A percentile compares a stretch with the other conserved stretches of the same genome.
These are phyloP conservation scores for Naganishia antarctica DNA, from an alignment of 768 basidiomycete species.

Conservation along the genomic window DNA sequence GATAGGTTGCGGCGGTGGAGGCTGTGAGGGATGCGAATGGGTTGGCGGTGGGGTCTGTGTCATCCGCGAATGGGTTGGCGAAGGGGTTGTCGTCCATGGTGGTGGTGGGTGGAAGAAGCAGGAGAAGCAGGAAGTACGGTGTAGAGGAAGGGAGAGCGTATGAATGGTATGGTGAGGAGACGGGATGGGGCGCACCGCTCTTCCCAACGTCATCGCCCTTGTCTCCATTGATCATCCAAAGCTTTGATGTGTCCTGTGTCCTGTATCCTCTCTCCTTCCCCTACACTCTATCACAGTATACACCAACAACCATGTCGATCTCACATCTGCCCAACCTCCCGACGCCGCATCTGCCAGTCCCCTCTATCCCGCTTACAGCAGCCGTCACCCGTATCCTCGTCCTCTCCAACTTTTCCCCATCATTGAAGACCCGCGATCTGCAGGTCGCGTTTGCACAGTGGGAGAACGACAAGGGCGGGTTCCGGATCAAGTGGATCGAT, in stretches of 20 bases:
- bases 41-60: conserved; percentile 1
- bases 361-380: conserved; percentile 61
- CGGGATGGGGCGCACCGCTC: not conserved
- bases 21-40: conserved; percentile 7
- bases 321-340: conserved; percentile 10
- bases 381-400: conserved; percentile 92
- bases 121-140: not conserved
- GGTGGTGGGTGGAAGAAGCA: not conserved
- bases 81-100: conserved; percentile 27
- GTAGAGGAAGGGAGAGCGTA: not conserved
- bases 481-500: conserved; percentile 98
- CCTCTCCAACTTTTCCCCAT: conserved; percentile 85
- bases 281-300: not conserved
- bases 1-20: not conserved
- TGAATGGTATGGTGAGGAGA: not conserved
- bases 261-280: not conserved
- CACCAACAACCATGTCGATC: conserved; percentile 5
- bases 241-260: not conserved
- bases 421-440: conserved; percentile 96
- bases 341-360: conserved; percentile 3
- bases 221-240: too few relatives aligned
- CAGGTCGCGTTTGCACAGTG: conserved; percentile 84
- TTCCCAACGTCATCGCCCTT: not conserved
- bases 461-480: conserved; percentile 79
- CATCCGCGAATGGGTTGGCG: conserved; percentile 30